Conservation (phyloP, 164 flowering plant species). For the Annona squamosa region DNA sequence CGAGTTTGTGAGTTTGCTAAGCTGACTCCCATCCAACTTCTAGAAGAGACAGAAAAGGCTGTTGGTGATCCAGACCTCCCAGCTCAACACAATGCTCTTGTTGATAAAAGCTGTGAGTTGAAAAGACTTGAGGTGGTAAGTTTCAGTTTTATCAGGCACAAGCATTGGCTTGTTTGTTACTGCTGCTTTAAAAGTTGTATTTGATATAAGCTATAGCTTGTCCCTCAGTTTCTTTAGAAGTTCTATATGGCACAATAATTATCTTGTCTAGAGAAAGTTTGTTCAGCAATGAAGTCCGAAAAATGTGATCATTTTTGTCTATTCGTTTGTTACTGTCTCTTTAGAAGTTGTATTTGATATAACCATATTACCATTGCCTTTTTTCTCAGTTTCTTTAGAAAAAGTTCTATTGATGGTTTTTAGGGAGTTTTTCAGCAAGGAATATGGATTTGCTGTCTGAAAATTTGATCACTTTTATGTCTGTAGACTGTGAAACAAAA, state of each 20-base stretch:
- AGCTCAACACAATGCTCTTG: slow-evolving; percentile 61
- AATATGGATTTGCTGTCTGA: background rate
- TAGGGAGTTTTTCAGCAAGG: background rate
- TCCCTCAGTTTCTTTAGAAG: background rate
- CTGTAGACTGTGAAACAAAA: slow-evolving; percentile 64
- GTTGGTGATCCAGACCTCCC: slow-evolving; percentile 93
- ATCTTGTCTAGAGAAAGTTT: background rate
- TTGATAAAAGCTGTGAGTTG: slow-evolving; percentile 61
- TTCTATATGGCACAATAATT: background rate
- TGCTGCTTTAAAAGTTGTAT: background rate
- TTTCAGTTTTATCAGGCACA: slow-evolving; percentile 1
- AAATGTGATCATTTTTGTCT: too few species aligned
- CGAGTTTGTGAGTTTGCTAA: slow-evolving; percentile 98
- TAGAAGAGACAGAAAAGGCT: slow-evolving; percentile 96
- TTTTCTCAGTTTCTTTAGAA: too few species aligned
- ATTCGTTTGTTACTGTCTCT: too few species aligned
- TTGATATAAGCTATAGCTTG: background rate
- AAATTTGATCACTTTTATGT: slow-evolving; percentile 1
- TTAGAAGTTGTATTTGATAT: too few species aligned
- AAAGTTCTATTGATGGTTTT: slow-evolving; percentile 1
- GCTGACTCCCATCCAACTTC: slow-evolving; percentile 83
- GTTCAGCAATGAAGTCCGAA: too few species aligned
- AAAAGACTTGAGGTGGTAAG: slow-evolving; percentile 64
- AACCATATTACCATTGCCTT: too few species aligned
- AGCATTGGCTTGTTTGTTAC: background rate